Evolutionary conservation across 257 asterid species (phyloP).

Genomic region (Lavandula angustifolia): DNA sequence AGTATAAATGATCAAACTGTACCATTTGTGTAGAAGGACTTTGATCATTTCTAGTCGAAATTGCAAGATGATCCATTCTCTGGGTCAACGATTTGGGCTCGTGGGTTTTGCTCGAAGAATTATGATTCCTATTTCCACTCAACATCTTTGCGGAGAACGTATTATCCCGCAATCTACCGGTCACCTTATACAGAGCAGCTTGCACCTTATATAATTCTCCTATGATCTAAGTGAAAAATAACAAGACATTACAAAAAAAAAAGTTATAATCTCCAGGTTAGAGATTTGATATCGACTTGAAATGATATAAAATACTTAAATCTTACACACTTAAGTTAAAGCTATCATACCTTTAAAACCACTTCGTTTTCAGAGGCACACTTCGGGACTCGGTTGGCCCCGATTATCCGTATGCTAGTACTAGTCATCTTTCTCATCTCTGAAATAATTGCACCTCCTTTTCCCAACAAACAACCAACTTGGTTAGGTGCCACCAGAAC

Average conservation of each 20-base stretch:
- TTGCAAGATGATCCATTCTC: constrained; percentile 49
- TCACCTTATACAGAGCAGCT: constrained; percentile 65
- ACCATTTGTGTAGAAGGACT: constrained; percentile 50
- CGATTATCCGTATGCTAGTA: constrained; percentile 52
- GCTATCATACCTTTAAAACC: constrained; percentile 59
- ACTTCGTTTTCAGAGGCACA: constrained; percentile 57
- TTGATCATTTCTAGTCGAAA: constrained; percentile 43
- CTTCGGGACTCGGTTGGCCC: constrained; percentile 62
- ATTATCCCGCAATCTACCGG: constrained; percentile 59
- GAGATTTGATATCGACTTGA: constrained; percentile 18
- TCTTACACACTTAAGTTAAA: not conserved
- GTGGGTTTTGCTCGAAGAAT: constrained; percentile 35
- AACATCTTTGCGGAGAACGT: constrained; percentile 39
- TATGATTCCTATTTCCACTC: constrained; percentile 39
- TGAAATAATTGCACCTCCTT: constrained; percentile 68
- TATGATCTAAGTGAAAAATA: constrained; percentile 50
- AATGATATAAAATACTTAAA: no score
- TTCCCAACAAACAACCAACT: constrained; percentile 82
- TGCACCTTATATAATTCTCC: constrained; percentile 66
- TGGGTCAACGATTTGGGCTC: constrained; percentile 42
- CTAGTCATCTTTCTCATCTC: constrained; percentile 74
- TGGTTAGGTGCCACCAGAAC: constrained; percentile 54
- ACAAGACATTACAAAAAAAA: constrained; percentile 11
- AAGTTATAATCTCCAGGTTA: not conserved
- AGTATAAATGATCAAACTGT: constrained; percentile 13